Conservation (phyloP, 208 protist species). For the Acanthamoeba pearcei region DNA sequence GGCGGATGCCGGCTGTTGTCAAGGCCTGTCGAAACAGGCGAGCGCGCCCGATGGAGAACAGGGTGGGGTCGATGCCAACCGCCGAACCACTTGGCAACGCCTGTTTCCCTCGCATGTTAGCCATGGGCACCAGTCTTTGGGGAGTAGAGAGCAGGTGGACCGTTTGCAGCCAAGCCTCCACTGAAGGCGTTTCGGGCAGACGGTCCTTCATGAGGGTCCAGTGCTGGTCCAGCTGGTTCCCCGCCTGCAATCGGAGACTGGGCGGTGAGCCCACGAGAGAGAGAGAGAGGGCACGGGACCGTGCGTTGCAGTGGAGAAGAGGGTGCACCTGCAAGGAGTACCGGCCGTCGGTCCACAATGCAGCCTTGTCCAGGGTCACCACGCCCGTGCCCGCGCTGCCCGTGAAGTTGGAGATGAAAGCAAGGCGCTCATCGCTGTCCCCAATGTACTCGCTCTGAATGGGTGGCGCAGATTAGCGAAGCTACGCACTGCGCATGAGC, state of each 20-base stretch:
- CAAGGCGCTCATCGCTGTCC: conserved; percentile 91
- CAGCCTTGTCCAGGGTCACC: conserved; percentile 85
- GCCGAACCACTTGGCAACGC: conserved; percentile 24
- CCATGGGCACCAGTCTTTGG: background rate
- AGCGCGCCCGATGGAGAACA: conserved; percentile 75
- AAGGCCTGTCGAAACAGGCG: conserved; percentile 8
- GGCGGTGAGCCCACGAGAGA: background rate
- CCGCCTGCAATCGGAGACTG: background rate
- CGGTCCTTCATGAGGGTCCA: conserved; percentile 86
- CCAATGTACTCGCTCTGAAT: conserved; percentile 95
- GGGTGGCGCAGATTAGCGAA: background rate
- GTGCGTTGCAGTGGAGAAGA: background rate
- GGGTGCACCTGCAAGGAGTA: conserved; percentile 95
- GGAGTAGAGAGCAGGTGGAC: background rate
- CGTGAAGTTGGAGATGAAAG: conserved; percentile 96
- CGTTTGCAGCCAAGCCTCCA: conserved; percentile 76
- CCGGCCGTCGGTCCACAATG: conserved; percentile 98
- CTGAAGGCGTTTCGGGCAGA: conserved; percentile 77
- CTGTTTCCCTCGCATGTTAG: background rate
- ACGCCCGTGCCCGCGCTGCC: conserved; percentile 95
- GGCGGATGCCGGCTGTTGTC: background rate
- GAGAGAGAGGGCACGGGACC: background rate
- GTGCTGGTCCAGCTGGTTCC: conserved; percentile 55
- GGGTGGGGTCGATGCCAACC: conserved; percentile 79
- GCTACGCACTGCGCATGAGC: too few species aligned